Conservation (phyloP, 805 yeast species). For the Sugiyamaella qingdaonensis region DNA sequence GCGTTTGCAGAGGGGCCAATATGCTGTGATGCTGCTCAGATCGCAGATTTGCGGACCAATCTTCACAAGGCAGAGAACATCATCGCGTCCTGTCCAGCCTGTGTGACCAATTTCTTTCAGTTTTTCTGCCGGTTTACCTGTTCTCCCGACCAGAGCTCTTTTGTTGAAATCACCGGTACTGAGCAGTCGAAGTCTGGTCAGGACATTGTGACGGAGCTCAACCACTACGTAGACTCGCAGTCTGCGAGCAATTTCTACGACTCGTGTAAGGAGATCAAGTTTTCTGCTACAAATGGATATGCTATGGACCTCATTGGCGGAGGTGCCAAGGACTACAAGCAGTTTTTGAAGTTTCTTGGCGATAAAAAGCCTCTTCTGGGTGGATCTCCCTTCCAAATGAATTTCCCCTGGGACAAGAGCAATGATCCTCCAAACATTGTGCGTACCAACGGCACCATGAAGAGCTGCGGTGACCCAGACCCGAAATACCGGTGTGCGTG, state of each 20-base stretch:
- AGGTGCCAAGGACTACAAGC: conserved; percentile 74
- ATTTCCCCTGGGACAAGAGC: conserved; percentile 50
- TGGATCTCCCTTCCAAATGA: conserved; percentile 93
- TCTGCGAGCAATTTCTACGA: conserved; percentile 68
- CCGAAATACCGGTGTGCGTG: conserved; percentile 74
- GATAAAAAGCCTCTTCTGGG: conserved; percentile 92
- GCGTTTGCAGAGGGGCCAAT: conserved; percentile 51
- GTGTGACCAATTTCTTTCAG: conserved; percentile 76
- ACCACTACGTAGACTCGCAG: conserved; percentile 52
- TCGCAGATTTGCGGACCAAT: conserved; percentile 47
- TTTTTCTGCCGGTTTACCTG: conserved; percentile 85
- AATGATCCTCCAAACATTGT: conserved; percentile 31
- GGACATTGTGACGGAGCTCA: conserved; percentile 66
- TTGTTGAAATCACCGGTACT: conserved; percentile 61
- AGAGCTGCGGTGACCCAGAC: conserved; percentile 55
- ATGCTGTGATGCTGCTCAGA: conserved; percentile 71
- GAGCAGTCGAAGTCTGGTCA: conserved; percentile 46
- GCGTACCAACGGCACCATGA: conserved; percentile 29
- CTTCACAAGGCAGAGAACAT: conserved; percentile 72
- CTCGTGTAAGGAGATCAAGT: conserved; percentile 85
- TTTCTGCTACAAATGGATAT: conserved; percentile 89
- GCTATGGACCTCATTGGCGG: conserved; percentile 98
- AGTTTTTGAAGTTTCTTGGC: conserved; percentile 83
- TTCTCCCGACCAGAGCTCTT: conserved; percentile 74
- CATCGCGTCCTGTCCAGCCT: conserved; percentile 91